phyloP scores from a whole-genome alignment of 1,284 basidiomycete species.

The Testicularia cyperi region DNA sequence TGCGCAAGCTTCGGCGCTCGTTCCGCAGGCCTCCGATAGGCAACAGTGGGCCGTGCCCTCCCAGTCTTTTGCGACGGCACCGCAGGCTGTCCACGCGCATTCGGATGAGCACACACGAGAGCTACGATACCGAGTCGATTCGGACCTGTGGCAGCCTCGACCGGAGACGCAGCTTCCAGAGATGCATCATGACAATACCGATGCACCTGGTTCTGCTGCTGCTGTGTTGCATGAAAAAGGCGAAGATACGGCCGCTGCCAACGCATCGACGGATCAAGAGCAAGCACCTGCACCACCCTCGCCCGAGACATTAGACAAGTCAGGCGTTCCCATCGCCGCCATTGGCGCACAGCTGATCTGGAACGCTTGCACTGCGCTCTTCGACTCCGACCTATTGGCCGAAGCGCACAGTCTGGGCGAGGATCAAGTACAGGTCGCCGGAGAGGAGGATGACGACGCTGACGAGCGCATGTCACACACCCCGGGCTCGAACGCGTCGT shows the following conservation, averaged over 20 bases:
- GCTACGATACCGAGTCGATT: not conserved
- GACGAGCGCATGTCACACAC: conserved; percentile 25
- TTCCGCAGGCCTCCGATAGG: too few relatives aligned
- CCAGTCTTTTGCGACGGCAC: too few relatives aligned
- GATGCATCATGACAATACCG: not conserved
- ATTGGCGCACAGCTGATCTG: conserved; percentile 57
- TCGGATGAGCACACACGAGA: too few relatives aligned
- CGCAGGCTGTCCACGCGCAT: too few relatives aligned
- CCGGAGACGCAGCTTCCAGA: conserved; percentile 3
- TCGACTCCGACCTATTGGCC: conserved; percentile 28
- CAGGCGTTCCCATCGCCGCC: conserved; percentile 46
- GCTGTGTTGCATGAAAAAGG: too few relatives aligned
- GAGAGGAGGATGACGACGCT: conserved; percentile 21
- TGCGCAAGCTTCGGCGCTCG: too few relatives aligned
- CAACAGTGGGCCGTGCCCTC: too few relatives aligned
- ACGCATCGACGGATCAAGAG: conserved; percentile 6
- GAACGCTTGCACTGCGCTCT: conserved; percentile 45
- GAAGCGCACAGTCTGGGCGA: conserved; percentile 26
- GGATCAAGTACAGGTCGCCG: not conserved
- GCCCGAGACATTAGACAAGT: conserved; percentile 48
- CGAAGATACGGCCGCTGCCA: not conserved
- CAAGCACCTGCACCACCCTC: conserved; percentile 43
- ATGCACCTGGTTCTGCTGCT: not conserved
- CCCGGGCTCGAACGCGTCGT: conserved; percentile 25
- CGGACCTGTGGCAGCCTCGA: conserved; percentile 9